These are phyloP conservation scores for Mortierella sp. DNA, from an alignment of 371 early-diverging fungal species.

Conservation along the genomic window DNA sequence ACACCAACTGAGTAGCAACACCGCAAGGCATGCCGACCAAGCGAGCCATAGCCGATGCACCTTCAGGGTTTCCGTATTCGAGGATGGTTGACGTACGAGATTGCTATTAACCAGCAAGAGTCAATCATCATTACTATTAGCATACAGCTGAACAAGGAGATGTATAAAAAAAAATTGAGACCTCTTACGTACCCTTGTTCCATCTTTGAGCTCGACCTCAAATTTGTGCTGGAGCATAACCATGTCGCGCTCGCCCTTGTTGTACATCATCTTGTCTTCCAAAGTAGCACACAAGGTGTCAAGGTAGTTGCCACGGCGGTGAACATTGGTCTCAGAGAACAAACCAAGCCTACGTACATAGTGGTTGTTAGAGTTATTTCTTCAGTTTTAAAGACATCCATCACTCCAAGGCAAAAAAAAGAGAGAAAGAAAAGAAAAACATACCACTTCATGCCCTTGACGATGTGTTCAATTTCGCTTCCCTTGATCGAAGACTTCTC, in stretches of 20 bases:
- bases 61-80: constrained; percentile 92
- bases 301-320: constrained; percentile 84
- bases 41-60: constrained; percentile 95
- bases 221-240: constrained; percentile 97
- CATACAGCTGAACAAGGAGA: neutral
- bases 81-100: constrained; percentile 92
- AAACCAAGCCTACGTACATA: constrained; percentile 77
- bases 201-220: constrained; percentile 88
- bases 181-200: constrained; percentile 57
- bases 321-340: constrained; percentile 71
- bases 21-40: constrained; percentile 98
- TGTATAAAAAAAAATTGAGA: neutral
- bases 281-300: constrained; percentile 97
- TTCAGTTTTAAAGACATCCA: neutral
- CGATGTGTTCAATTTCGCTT: constrained; percentile 60
- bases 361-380: neutral
- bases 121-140: neutral
- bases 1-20: constrained; percentile 92
- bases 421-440: constrained; percentile 2
- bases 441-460: constrained; percentile 79
- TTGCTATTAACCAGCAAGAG: constrained; percentile 58
- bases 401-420: neutral
- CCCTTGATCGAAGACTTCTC: constrained; percentile 48
- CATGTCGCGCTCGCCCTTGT: constrained; percentile 94
- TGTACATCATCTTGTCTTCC: constrained; percentile 94